Evolutionary conservation across 1,284 basidiomycete species (phyloP).

Genomic region (Chondrostereum purpureum): DNA sequence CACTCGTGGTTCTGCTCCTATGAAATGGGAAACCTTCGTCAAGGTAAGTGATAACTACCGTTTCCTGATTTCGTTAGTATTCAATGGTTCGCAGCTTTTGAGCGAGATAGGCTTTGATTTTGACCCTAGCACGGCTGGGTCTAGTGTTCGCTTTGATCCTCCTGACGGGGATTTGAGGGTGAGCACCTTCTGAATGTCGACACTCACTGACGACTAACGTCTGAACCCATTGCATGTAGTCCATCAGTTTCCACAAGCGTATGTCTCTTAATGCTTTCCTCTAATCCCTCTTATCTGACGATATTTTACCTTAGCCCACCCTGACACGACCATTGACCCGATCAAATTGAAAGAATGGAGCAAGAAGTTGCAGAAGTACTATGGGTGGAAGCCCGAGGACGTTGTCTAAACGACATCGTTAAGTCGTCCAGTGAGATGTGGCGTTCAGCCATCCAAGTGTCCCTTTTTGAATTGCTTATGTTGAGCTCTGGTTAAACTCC

Average conservation of each 20-base stretch:
- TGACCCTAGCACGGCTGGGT: constrained; percentile 70
- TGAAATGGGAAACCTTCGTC: constrained; percentile 71
- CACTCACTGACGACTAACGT: too few relatives aligned
- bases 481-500: too few relatives aligned
- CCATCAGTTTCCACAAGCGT: constrained; percentile 75
- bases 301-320: constrained; percentile 47
- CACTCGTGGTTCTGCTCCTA: constrained; percentile 45
- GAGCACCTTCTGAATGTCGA: too few relatives aligned
- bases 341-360: constrained; percentile 46
- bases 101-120: constrained; percentile 68
- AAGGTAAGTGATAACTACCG: constrained; percentile 30
- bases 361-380: constrained; percentile 52
- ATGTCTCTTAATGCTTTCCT: constrained; percentile 20
- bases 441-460: not conserved
- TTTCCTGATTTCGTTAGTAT: constrained; percentile 1
- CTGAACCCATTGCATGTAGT: too few relatives aligned
- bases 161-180: constrained; percentile 48
- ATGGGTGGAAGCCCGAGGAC: constrained; percentile 67
- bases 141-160: constrained; percentile 75
- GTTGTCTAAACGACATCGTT: too few relatives aligned
- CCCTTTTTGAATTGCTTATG: not conserved
- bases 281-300: not conserved
- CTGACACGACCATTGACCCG: constrained; percentile 56
- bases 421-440: too few relatives aligned
- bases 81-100: constrained; percentile 48